Base-by-base conservation (phyloP, 2,329 filamentous ascomycete genomes). In the Epichloe uncinata region DNA sequence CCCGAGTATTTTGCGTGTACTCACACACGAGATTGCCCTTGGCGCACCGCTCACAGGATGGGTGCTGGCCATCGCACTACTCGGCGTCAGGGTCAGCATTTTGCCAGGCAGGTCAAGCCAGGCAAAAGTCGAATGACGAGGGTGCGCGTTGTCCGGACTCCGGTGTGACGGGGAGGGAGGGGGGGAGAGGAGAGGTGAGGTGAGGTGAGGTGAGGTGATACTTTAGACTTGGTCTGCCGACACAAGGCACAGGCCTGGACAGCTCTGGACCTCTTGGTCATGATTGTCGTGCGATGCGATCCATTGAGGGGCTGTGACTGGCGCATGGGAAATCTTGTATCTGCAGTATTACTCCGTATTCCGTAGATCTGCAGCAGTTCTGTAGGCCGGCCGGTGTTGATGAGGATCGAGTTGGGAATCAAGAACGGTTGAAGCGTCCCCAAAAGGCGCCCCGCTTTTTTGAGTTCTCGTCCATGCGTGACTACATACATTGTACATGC, bases 171-270 rank as follows among this genome's bases (percentile, higher is more conserved):
- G n/a, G 2, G 0, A 5, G 22, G 22, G 26, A 16, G 18, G 13
- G 1, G 1, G 22, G 5, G n/a, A n/a, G n/a, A n/a, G n/a, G n/a
- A n/a, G n/a, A n/a, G n/a, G n/a, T n/a, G n/a, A n/a, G n/a, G n/a
- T n/a, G n/a, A n/a, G n/a, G n/a, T n/a, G n/a, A n/a, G n/a, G n/a
- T n/a, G n/a, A n/a, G 6, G 2, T 12, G 35, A 33, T 45, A 60
- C 58, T 50, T 57, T 60, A 45, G 57, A 58, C 51, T 60, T 60
- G 36, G 54, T 57, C 37, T 55, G 54, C 34, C 57, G 49, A 42
- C 58, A 60, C 1, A 49, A 42, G 46, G 55, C 55, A 49, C 58
- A 60, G 15, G 58, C 58, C 26, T 58, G 53, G 16, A 54, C 52
- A 15, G 57, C 58, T 38, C 58, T 50, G 12, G 54, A 52, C 18